Base-by-base conservation (phyloP, 2,329 filamentous ascomycete species). In the Orbilia brochopaga region DNA sequence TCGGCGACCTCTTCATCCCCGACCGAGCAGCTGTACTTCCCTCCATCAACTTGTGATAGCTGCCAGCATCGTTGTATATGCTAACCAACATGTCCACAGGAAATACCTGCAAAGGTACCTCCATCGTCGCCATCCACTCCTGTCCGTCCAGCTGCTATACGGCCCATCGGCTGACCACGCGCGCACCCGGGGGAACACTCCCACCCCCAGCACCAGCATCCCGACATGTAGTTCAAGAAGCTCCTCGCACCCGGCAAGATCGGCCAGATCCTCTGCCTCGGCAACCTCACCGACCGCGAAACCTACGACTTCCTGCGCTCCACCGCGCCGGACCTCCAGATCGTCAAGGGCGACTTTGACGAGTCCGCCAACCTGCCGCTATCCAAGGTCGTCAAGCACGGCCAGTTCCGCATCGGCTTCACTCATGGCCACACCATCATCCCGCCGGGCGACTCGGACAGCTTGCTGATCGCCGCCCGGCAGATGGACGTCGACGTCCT, bases 1-100 rank as follows among this genome's bases (percentile, higher is more conserved):
- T 96, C 76, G 91, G 91, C 80, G 92, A 96, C 82, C 86, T 96
- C 61, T 92, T 96, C 83, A 96, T 96, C 81, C 92, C 92, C 77
- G 92, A 96, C 81, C 85, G 92, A 79, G 92, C 91, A 77, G 87
- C 94, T 75, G 92, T 86, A 79, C 56, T 69, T 69, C 27, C 70
- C 21, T 54, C 73, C 37, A 58, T 46, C 40, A 50, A 40, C 44
- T 65, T 63, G 53, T 69, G 75, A 59, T 42, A 15, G 69, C 72
- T 44, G 54, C 46, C 24, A 27, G 13, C 55, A 23, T 58, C 52
- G 19, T 51, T 13, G 8, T 59, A 30, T 6, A 58, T 27, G 37
- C 42, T 55, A 32, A 55, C 23, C 21, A 42, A 55, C 35, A 19
- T n/a, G n/a, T n/a, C 17, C 17, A 58, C 75, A 87, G 85, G 85